phyloP scores from a whole-genome alignment of 331 rosid genomes.

The Malus hybrid region DNA sequence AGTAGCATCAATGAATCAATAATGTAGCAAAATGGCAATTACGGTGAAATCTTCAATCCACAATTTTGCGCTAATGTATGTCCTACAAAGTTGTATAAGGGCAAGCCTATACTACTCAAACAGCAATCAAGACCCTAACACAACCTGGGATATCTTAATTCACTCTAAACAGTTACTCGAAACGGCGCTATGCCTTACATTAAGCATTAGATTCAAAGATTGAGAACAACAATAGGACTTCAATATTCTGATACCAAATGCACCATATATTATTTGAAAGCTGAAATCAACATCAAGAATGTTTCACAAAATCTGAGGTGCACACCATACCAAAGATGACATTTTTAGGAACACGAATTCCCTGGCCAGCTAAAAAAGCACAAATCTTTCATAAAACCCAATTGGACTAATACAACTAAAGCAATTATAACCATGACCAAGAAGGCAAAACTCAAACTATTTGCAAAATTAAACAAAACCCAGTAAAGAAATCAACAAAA shows the following conservation, averaged over 20 bases:
- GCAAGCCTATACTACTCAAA: background rate
- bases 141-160: background rate
- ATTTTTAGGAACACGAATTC: background rate
- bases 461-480: constrained; percentile 24
- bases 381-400: constrained; percentile 1
- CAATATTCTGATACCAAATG: background rate
- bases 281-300: constrained; percentile 7
- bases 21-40: background rate
- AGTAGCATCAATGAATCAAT: background rate
- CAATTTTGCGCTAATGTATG: background rate
- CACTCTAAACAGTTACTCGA: background rate
- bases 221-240: background rate
- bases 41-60: background rate
- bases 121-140: background rate
- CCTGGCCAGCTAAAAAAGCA: background rate
- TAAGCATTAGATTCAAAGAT: too few species aligned
- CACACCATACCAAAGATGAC: background rate
- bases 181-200: too few species aligned
- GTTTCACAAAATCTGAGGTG: background rate
- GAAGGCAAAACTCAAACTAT: constrained; percentile 15
- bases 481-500: background rate
- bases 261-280: background rate
- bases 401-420: background rate
- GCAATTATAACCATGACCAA: background rate
- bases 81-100: background rate